Evolutionary conservation across 805 yeast genomes (phyloP), one percentile per base, ranked within the genome.

Genomic region (Candida namnaoensis): DNA sequence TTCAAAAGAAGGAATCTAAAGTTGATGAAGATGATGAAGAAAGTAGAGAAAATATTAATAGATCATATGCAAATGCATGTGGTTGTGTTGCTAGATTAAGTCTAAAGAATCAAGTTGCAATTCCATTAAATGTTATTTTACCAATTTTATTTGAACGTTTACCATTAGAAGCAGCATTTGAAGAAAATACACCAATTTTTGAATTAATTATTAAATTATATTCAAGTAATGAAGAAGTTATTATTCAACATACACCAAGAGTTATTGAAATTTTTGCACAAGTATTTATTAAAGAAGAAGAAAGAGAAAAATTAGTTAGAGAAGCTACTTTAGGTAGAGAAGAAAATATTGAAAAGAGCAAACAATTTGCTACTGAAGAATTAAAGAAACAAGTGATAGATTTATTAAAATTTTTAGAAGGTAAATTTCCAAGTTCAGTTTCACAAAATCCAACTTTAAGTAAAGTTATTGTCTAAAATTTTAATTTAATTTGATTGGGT

Each of bases 1-100:
- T 88, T 46, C 87, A 85, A 61, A 79, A 76, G 62, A 84, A 83
- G 65, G 82, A 77, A 43, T 52, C 68, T 19, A 52, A 59, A 38
- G 61, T 58, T 37, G 74, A 65, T 42, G 77, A 69, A 43, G 84
- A 78, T 47, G 88, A 80, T 54, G 95, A 82, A 50, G 91, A 84
- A 61, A 72, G 86, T 32, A 75, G 74, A 55, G 95, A 88, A 49
- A 82, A 78, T 45, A 76, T 86, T 52, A 81, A 82, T 65, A 76
- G 95, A 68, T 79, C 95, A 6, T 78, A 77, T 51, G 96, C 98
- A 45, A 93, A 93, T 62, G 96, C 96, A 5, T 83, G 93, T 62
- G 99, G 99, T 36, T 93, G 98, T 74, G 95, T 90, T 44, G 90
- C 96, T 14, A 80, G 99, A 65, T 73, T 93, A 85, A 76, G 85